A percentile compares a stretch with the other conserved stretches of the same genome.
These are phyloP conservation scores for Lipomyces sp. DNA, from an alignment of 805 yeast genomes.

Conservation along the genomic window DNA sequence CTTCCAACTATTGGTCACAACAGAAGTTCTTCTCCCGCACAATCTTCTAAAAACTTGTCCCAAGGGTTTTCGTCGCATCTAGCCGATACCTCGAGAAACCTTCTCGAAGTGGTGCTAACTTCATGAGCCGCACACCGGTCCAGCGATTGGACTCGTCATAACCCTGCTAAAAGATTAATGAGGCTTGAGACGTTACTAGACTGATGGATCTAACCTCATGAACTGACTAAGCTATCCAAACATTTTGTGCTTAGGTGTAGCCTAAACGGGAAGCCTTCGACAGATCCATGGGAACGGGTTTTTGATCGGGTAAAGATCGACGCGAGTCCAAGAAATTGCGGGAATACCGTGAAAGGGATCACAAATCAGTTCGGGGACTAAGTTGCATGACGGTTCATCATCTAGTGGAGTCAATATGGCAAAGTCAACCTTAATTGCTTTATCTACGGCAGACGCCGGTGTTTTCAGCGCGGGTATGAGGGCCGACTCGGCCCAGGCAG, in stretches of 20 bases:
- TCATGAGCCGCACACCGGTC: too few species aligned
- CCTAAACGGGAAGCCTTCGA: background rate
- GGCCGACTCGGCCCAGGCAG: slow-evolving; percentile 2
- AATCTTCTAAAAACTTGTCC: too few species aligned
- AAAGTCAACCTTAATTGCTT: background rate
- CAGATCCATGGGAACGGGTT: background rate
- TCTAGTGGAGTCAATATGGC: background rate
- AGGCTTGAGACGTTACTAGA: background rate
- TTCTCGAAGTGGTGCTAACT: too few species aligned
- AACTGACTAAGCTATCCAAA: background rate
- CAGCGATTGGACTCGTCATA: too few species aligned
- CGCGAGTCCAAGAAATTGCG: background rate
- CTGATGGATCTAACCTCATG: background rate
- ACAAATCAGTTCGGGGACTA: background rate
- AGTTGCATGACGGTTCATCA: background rate
- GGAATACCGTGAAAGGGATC: background rate
- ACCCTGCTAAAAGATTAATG: background rate
- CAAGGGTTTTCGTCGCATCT: too few species aligned
- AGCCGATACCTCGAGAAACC: too few species aligned
- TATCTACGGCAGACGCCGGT: background rate
- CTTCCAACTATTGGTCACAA: too few species aligned
- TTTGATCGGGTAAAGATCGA: background rate
- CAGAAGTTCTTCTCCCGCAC: too few species aligned
- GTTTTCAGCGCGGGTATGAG: background rate
- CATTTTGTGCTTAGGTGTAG: background rate